Base-by-base conservation (phyloP, 2,329 filamentous ascomycete genomes). In the Beauveria brongniartii region DNA sequence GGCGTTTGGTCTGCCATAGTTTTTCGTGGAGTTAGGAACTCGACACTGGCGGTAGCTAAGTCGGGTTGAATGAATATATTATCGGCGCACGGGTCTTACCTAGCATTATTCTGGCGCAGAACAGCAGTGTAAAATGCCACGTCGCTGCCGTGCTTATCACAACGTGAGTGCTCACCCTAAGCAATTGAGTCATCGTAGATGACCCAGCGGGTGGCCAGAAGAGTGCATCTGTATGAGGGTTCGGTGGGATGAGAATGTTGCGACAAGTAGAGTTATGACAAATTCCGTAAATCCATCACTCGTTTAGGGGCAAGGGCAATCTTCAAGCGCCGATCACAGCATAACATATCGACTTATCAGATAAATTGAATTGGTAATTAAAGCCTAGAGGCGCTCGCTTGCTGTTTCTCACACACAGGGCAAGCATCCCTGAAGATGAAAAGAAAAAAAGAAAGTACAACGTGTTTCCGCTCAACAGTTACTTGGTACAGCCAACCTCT, bases 361-460 rank as follows among this genome's bases (percentile, higher is more conserved):
- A 41, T 20, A 24, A 18, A 22, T 44, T 51, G 5, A 6, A 51
- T 51, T 52, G 55, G 16, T 24, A 51, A 59, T 59, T 59, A 44
- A 52, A 43, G 22, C 55, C 55, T 50, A 46, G 46, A 58, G 34
- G 18, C 34, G 37, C 30, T 37, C 30, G 12, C 30, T 43, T 58
- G 3, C 12, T 16, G 37, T 18, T 37, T 34, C 55, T 52, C 47
- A 24, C 40, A 16, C 55, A 50, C 20, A 14, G 22, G 18, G 24
- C 16, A 51, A 12, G 22, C 30, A 26, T 20, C 30, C 47, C 20
- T 22, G 9, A 37, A 43, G 10, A 4, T 30, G 12, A 34, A 24
- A 48, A 47, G 43, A 34, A 34, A 34, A 56, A 48, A 48, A 56
- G n/a, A 40, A 56, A 56, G 28, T 47, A 56, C 41, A 56, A 56